phyloP scores from a whole-genome alignment of 1,284 basidiomycete genomes.

The Bjerkandera adusta region DNA sequence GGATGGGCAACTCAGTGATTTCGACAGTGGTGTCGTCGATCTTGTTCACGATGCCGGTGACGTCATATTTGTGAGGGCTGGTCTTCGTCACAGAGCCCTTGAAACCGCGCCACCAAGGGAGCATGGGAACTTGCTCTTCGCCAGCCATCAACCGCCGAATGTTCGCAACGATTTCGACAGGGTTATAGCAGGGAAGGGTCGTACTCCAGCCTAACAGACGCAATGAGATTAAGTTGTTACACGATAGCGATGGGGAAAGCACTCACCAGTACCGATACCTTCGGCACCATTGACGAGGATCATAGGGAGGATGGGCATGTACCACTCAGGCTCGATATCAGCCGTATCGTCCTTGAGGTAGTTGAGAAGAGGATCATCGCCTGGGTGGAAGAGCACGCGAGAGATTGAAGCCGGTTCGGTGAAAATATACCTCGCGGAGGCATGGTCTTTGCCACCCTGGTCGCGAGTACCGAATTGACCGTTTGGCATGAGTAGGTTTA shows the following conservation, averaged over 20 bases:
- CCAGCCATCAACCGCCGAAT: slow-evolving; percentile 85
- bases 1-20: slow-evolving; percentile 94
- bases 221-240: not conserved
- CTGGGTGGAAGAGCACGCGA: slow-evolving; percentile 77
- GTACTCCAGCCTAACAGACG: slow-evolving; percentile 88
- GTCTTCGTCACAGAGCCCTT: slow-evolving; percentile 83
- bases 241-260: not conserved
- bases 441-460: slow-evolving; percentile 92
- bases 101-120: slow-evolving; percentile 98
- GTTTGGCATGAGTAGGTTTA: slow-evolving; percentile 87
- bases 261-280: slow-evolving; percentile 93
- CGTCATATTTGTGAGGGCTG: slow-evolving; percentile 86
- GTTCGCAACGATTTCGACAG: slow-evolving; percentile 87
- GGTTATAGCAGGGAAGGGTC: slow-evolving; percentile 91
- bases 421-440: slow-evolving; percentile 96
- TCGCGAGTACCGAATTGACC: slow-evolving; percentile 97
- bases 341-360: slow-evolving; percentile 89
- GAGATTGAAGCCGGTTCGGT: slow-evolving; percentile 83
- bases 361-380: slow-evolving; percentile 85
- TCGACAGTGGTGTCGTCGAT: slow-evolving; percentile 87
- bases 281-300: slow-evolving; percentile 94
- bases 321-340: slow-evolving; percentile 93
- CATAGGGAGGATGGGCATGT: slow-evolving; percentile 88
- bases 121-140: slow-evolving; percentile 84
- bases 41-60: slow-evolving; percentile 76